Evolutionary conservation across 306 rosid species (phyloP).

Genomic region (Dryas drummondii): DNA sequence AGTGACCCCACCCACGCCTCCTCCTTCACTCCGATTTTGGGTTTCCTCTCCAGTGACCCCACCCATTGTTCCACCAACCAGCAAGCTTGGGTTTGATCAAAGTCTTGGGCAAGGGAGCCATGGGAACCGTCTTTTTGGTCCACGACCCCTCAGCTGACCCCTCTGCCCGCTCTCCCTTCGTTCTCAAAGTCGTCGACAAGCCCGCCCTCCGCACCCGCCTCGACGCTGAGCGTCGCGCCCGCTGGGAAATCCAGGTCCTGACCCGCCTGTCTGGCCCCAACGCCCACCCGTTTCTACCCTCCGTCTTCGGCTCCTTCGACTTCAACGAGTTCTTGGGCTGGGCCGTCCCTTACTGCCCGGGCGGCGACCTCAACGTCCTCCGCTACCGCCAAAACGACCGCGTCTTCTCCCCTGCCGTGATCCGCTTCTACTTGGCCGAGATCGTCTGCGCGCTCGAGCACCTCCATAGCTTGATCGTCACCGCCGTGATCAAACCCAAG

Average conservation of each 20-base stretch:
- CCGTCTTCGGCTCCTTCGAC: slow-evolving; percentile 56
- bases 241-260: slow-evolving; percentile 77
- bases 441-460: slow-evolving; percentile 81
- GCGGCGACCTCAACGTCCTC: slow-evolving; percentile 87
- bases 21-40: too few species aligned
- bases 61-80: too few species aligned
- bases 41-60: too few species aligned
- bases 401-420: slow-evolving; percentile 71
- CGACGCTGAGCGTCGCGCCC: slow-evolving; percentile 77
- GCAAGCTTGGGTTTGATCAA: too few species aligned
- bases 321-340: slow-evolving; percentile 54
- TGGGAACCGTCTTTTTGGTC: slow-evolving; percentile 93
- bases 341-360: slow-evolving; percentile 89
- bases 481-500: too few species aligned
- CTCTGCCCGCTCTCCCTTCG: slow-evolving; percentile 39
- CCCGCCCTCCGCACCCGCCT: slow-evolving; percentile 48
- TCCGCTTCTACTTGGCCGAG: slow-evolving; percentile 81
- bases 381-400: slow-evolving; percentile 75
- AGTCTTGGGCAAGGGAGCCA: slow-evolving; percentile 84
- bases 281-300: slow-evolving; percentile 64
- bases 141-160: slow-evolving; percentile 38
- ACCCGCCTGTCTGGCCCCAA: slow-evolving; percentile 46
- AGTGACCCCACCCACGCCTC: too few species aligned
- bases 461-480: slow-evolving; percentile 62
- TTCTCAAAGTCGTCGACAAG: slow-evolving; percentile 79